phyloP scores from a whole-genome alignment of 495 filamentous ascomycete genomes.

The Emericellopsis terricola region DNA sequence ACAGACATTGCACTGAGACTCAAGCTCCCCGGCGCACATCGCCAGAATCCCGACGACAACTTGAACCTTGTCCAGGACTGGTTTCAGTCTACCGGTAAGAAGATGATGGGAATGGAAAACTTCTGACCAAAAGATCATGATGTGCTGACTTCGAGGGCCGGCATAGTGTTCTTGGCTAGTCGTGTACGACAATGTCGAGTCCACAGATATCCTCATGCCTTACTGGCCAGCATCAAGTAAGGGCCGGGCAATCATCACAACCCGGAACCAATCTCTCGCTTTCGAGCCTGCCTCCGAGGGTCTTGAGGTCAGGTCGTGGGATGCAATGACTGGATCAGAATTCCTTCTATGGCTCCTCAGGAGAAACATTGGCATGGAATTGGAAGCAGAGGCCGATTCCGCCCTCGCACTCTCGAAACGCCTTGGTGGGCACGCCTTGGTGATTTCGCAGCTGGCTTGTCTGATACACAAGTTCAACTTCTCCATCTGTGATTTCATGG shows the following conservation, averaged over 20 bases:
- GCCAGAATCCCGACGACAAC: conserved; percentile 6
- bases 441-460: conserved; percentile 2
- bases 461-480: not conserved
- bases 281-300: not conserved
- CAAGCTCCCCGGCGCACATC: conserved; percentile 4
- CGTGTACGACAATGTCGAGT: conserved; percentile 4
- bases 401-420: not conserved
- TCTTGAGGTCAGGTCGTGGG: conserved; percentile 1
- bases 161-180: conserved; percentile 1
- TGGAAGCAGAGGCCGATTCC: not conserved
- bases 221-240: conserved; percentile 4
- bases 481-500: conserved; percentile 1
- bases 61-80: conserved; percentile 5
- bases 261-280: conserved; percentile 1
- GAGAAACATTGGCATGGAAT: not conserved
- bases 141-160: not conserved
- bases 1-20: conserved; percentile 8
- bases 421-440: conserved; percentile 3
- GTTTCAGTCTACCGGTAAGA: conserved; percentile 2
- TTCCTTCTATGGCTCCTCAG: conserved; percentile 1
- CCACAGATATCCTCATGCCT: not conserved
- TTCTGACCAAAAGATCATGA: no score
- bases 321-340: conserved; percentile 1
- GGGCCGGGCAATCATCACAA: conserved; percentile 3
- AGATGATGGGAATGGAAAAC: no score